These are phyloP conservation scores for Termitomyces sp. DNA, from an alignment of 768 basidiomycete species.

Conservation along the genomic window DNA sequence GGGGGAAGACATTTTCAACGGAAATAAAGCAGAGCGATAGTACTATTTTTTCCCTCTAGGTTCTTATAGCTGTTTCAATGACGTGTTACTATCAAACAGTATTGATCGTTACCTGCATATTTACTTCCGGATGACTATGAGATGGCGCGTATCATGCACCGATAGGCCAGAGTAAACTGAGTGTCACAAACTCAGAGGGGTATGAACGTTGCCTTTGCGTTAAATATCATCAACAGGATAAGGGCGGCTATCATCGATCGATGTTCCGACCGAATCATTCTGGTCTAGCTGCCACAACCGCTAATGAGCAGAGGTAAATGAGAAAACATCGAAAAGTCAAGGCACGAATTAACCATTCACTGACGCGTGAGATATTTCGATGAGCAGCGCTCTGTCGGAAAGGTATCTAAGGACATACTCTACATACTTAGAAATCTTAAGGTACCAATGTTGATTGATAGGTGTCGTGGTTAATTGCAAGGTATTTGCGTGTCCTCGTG, in stretches of 20 bases:
- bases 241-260: not conserved
- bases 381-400: not conserved
- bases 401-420: not conserved
- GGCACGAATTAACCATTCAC: no score
- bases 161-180: not conserved
- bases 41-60: not conserved
- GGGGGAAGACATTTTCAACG: not conserved
- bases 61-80: not conserved
- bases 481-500: no score
- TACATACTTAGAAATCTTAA: no score
- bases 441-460: no score
- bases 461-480: no score
- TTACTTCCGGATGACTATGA: not conserved
- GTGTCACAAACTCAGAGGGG: not conserved
- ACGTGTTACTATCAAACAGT: no score
- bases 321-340: no score
- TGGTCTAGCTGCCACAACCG: not conserved
- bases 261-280: not conserved
- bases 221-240: no score
- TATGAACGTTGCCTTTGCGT: not conserved
- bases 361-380: not conserved
- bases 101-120: not conserved
- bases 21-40: not conserved
- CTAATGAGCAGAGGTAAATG: no score
- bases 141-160: not conserved